Evolutionary conservation across 208 protist species (phyloP), one percentile per base, ranked within the genome.

Genomic region (Trypanosoma vivax): DNA sequence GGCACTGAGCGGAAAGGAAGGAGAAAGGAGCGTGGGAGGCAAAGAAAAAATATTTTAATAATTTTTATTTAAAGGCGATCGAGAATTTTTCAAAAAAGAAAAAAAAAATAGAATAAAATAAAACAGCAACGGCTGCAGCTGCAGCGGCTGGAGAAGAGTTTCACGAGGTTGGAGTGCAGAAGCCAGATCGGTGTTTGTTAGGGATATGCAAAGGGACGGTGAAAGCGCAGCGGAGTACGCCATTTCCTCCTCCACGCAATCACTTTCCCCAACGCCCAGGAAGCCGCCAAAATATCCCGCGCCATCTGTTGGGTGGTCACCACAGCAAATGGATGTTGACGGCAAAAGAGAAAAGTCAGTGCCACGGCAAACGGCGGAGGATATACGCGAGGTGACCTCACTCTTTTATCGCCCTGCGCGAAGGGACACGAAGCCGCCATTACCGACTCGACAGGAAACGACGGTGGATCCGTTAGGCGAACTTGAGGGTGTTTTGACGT

Each of bases 401-500:
- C 23, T 31, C 5, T 25, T 29, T 9, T 34, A 54, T 30, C 49
- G 23, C 5, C 49, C 21, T n/a, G 29, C 14, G 10, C 19, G 25
- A n/a, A 5, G 10, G 7, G 29, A 7, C 7, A 46, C 23, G 6
- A 43, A 43, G 39, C 6, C 39, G 5, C 6, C 39, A 18, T 18
- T 19, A 19, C 39, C 6, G 9, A 19, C 10, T 19, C 39, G 6
- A 9, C 13, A 16, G 30, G 19, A 23, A 11, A 13, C 2, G 14
- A 40, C 30, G 3, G 18, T 48, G 19, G 35, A 46, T 3, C 47
- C 70, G 35, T 33, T 84, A 21, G 73, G 75, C 24, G 65, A 90
- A 51, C 72, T 79, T 46, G 67, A 82, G 25, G 31, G 70, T 4
- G 73, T 90, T 33, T 55, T 90, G 45, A 63, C 60, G 42, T 90